Evolutionary conservation across 192 early-diverging fungal species (phyloP), one percentile per base, ranked within the genome.

Genomic region (Oehlia diaphana): DNA sequence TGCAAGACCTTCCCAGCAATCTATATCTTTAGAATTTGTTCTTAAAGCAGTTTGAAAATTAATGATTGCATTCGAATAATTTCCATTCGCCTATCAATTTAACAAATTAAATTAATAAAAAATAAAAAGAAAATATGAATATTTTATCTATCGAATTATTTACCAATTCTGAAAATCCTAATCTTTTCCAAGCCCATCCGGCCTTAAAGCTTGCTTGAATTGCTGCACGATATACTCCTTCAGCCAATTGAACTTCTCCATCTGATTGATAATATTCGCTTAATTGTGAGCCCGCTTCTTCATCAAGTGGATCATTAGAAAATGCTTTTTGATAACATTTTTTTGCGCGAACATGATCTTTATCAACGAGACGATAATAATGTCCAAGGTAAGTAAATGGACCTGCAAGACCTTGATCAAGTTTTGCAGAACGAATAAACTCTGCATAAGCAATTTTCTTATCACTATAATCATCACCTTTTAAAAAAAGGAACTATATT

Each of bases 281-380:
- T 37, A 99, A 84, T 35, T 82, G 81, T 14, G 87, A 76, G 2
- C 89, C 94, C 5, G 95, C 93, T 14, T 91, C 89, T 35, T 87
- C 84, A 83, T 96, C 91, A 39, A 83, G 78, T 4, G 87, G 83
- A 78, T 96, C 91, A 67, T 95, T 82, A 0, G 87, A 80, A n/a
- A 95, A 86, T 2, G 95, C 94, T 79, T 94, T 93, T 72, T 89
- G 84, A 82, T 93, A 95, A 82, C 96, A 99, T 76, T 93, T 93
- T 50, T 86, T 84, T 9, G 96, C 95, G 9, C 96, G 91, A 0
- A 37, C 81, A 2, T 80, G 58, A 74, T 97, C 94, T 47, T 86
- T 76, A n/a, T 90, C 92, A 63, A 93, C 84, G 23, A 88, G 73
- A 14, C 83, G 85, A 82, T 96, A 98, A 81, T 94, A 96, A 61